Evolutionary conservation across 176 grass and related monocot species (phyloP), one percentile per base, ranked within the genome.

Genomic region (Oropetium thomaeum): DNA sequence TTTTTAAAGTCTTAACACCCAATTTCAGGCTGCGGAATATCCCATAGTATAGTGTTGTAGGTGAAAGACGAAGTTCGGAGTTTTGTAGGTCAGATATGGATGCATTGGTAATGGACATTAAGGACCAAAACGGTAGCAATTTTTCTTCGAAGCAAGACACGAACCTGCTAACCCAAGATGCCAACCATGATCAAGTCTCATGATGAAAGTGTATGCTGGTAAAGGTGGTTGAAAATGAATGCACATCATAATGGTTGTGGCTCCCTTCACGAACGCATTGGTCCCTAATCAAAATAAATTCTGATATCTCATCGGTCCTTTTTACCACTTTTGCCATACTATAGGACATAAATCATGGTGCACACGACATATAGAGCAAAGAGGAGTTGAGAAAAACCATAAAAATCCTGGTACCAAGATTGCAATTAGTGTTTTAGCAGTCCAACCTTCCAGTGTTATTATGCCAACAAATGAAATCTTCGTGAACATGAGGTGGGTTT

Each of bases 221-320:
- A 83, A 84, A 84, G 45, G 76, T 80, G 7, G 74, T 62, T 79
- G 75, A 88, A 79, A 70, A 80, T 88, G 86, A 83, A 88, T 88
- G 75, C 54, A 22, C 19, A 33, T 66, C 73, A 33, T 26, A 78
- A 88, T 88, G 70, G 72, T 75, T 73, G 67, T 61, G 44, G 44
- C 71, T 39, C 71, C 38, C 58, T 72, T 76, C 74, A 78, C 73
- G 85, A 87, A 27, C 67, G 19, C 63, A 75, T 57, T 64, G 86
- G 86, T 84, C 86, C 86, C 75, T 83, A 40, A 69, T 70, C 31
- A 79, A 88, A 70, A 75, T 64, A 79, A 83, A 55, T 84, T 70
- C 62, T 79, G 34, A 63, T 69, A 44, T 70, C 55, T 44, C 63
- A 19, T 41, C 58, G 32, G 58, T 54, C 39, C 41, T 61, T 52